Evolutionary conservation across 768 basidiomycete genomes (phyloP), one percentile per base, ranked within the genome.

Genomic region (Arthromyces matolae): DNA sequence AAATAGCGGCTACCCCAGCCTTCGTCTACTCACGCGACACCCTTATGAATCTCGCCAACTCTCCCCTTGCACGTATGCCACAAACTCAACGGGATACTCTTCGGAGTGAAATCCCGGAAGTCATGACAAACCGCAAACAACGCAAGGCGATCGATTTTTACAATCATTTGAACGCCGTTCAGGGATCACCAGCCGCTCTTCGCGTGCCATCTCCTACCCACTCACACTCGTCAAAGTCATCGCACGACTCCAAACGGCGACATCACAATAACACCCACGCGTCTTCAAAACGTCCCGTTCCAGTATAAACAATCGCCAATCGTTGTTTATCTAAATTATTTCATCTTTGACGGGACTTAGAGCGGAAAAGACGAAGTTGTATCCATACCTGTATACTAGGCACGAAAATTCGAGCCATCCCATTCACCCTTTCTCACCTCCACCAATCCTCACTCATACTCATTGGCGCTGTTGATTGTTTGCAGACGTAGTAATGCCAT

Each of bases 91-190:
- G 60, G 24, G 64, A 63, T 22, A 41, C 28, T 3, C 47, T 67
- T n/a, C 59, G 64, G 20, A 54, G 34, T 20, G 43, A 49, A 4
- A 50, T 63, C 33, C 64, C 64, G 7, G 61, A 62, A 36, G 49
- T 64, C 39, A 49, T 62, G 23, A 59, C 62, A 14, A 64, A 62
- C 45, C 54, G 64, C 34, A 64, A 60, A 49, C 60, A 61, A 37
- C 52, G 62, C 42, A 65, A 62, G 50, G 54, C 58, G 29, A 58
- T 65, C 24, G 64, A 64, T 46, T 61, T 57, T 33, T 55, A 55
- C 18, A 58, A 59, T 12, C 43, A 55, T 14, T 29, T 45, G 10
- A 24, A 39, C 35, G 14, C 37, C 22, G 33, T 41, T 9, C 45
- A 57, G 20, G 42, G n/a, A n/a, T n/a, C 36, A 8, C 19, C 34